Evolutionary conservation across 2,329 filamentous ascomycete genomes (phyloP).

Genomic region (Myriangium duriaei): DNA sequence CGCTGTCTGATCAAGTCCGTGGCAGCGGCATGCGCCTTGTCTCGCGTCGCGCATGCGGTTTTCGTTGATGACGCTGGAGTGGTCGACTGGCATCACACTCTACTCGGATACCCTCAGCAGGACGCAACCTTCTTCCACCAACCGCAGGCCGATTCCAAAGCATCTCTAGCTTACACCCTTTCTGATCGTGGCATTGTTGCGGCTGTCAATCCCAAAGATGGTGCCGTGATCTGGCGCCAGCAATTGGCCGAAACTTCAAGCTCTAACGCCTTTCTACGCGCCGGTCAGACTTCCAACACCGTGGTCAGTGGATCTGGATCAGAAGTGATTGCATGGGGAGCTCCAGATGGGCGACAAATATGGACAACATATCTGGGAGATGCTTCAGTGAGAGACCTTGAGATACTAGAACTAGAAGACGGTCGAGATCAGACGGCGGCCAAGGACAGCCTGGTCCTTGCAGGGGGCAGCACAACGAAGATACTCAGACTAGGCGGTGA

Average conservation of each 20-base stretch:
- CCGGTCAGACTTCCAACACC: constrained; percentile 67
- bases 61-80: constrained; percentile 84
- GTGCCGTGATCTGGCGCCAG: constrained; percentile 78
- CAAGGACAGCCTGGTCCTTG: constrained; percentile 62
- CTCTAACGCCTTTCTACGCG: constrained; percentile 42
- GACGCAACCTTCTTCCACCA: constrained; percentile 91
- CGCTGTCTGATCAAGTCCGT: constrained; percentile 7
- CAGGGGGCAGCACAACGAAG: constrained; percentile 42
- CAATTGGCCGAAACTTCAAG: constrained; percentile 35
- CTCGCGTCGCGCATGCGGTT: constrained; percentile 49
- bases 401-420: constrained; percentile 62
- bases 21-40: constrained; percentile 29
- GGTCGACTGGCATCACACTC: constrained; percentile 84
- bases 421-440: constrained; percentile 22
- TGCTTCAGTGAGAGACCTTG: constrained; percentile 50
- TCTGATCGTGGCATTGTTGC: constrained; percentile 75
- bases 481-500: constrained; percentile 61
- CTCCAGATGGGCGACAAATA: constrained; percentile 61
- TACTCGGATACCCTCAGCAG: constrained; percentile 70
- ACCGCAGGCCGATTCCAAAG: constrained; percentile 67
- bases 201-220: constrained; percentile 79
- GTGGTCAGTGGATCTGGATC: constrained; percentile 61
- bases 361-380: constrained; percentile 57
- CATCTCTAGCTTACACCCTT: constrained; percentile 80
- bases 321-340: constrained; percentile 70